Evolutionary conservation across 2,329 filamentous ascomycete genomes (phyloP).

Genomic region (Teratosphaeria gauchensis): DNA sequence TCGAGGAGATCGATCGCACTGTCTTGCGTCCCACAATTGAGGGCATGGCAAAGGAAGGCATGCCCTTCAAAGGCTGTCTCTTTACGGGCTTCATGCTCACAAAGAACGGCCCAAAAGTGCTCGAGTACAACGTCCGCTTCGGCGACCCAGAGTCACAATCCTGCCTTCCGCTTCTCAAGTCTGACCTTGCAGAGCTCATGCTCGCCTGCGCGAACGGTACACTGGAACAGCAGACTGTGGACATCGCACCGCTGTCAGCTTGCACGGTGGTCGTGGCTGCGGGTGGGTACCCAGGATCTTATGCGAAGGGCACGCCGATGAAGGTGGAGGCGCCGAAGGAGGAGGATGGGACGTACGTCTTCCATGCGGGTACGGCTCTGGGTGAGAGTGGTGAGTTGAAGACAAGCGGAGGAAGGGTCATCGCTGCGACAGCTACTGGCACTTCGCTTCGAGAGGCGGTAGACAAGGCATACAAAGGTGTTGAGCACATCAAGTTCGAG

Average conservation of each 20-base stretch:
- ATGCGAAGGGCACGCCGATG: slow-evolving; percentile 66
- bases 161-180: slow-evolving; percentile 70
- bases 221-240: slow-evolving; percentile 44
- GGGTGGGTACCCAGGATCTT: slow-evolving; percentile 79
- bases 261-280: slow-evolving; percentile 91
- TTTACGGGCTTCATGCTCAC: slow-evolving; percentile 96
- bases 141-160: slow-evolving; percentile 90
- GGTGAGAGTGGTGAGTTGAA: slow-evolving; percentile 52
- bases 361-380: slow-evolving; percentile 81
- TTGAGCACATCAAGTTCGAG: slow-evolving; percentile 71
- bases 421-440: slow-evolving; percentile 77
- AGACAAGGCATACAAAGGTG: slow-evolving; percentile 74
- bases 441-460: slow-evolving; percentile 72
- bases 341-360: slow-evolving; percentile 54
- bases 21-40: slow-evolving; percentile 84
- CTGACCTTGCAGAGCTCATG: slow-evolving; percentile 82
- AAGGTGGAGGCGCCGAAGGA: slow-evolving; percentile 43
- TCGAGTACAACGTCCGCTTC: slow-evolving; percentile 91
- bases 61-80: slow-evolving; percentile 63
- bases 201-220: slow-evolving; percentile 69
- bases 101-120: slow-evolving; percentile 63
- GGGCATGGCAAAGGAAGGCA: slow-evolving; percentile 69
- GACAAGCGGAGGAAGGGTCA: slow-evolving; percentile 81
- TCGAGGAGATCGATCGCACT: slow-evolving; percentile 66
- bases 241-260: slow-evolving; percentile 49